Base-by-base conservation (phyloP, 768 basidiomycete genomes). In the Podaxis mareebaensis region DNA sequence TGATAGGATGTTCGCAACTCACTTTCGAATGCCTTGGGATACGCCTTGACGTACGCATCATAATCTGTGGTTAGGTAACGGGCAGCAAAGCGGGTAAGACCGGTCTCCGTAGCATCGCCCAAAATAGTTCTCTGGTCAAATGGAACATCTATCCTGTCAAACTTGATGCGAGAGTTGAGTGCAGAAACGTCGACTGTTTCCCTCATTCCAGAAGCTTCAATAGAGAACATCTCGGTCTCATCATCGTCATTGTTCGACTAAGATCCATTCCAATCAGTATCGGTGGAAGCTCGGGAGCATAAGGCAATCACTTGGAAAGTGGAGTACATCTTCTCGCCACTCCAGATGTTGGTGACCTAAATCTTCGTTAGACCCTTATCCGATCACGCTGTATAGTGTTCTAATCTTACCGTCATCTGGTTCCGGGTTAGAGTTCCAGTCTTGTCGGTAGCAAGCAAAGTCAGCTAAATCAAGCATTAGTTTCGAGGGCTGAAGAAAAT, bases 21-120 rank as follows among this genome's bases (percentile, higher is more conserved):
- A 77, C 79, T 75, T 75, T 89, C 87, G 65, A 90, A 90, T n/a
- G 84, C 83, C 66, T 88, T 88, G 6, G 83, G 78, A 66, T 80
- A 75, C 22, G 71, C 73, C 72, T 80, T 81, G 67, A 81, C 71
- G 64, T 85, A 80, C 12, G 67, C 75, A 66, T 89, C 88, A 66
- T 86, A 90, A 62, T 83, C 81, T 0, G 74, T 62, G 38, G 73
- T 70, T 10, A 88, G 70, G 64, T 80, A 77, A 42, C 83, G 82
- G 6, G 85, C 87, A 33, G 87, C 85, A 71, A 90, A 89, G 42
- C 87, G 84, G 28, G 85, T 83, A 46, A 90, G 76, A 20, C 88
- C 88, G n/a, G 87, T 88, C 74, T 90, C 88, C 3, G 88, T 90
- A n/a, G 88, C 88, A 70, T 90, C 88, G 3, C 88, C 88, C 20